Percentiles rank a stretch among this genome's conserved stretches.
phyloP scores from a whole-genome alignment of 345 rosid genomes.

The Lagerstroemia speciosa region DNA sequence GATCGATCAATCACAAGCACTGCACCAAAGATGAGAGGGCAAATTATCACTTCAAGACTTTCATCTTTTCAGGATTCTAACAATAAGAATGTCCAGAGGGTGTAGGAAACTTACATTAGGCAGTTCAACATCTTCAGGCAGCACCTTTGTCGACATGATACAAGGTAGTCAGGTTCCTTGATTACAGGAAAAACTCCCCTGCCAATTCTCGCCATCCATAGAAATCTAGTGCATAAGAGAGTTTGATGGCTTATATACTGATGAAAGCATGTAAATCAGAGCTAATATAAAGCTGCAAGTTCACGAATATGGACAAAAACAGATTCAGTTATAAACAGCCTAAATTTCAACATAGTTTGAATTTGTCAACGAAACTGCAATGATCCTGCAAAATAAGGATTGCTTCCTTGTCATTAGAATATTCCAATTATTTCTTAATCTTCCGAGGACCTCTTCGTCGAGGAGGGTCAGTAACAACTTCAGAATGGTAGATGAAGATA shows the following conservation, averaged over 20 bases:
- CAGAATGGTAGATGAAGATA: not conserved
- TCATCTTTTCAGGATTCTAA: too few relatives aligned
- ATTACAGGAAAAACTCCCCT: conserved; percentile 98
- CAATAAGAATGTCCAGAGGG: not conserved
- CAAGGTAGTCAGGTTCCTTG: conserved; percentile 96
- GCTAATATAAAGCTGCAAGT: not conserved
- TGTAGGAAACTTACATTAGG: conserved; percentile 67
- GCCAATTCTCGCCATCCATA: conserved; percentile 99
- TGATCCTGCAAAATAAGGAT: too few relatives aligned
- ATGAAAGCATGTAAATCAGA: not conserved
- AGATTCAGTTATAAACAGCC: too few relatives aligned
- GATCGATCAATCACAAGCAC: too few relatives aligned
- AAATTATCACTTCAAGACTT: too few relatives aligned
- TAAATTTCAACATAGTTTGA: too few relatives aligned
- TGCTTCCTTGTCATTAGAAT: too few relatives aligned
- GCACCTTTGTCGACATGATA: conserved; percentile 98
- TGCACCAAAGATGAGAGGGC: too few relatives aligned
- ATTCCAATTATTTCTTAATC: too few relatives aligned
- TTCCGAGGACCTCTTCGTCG: too few relatives aligned
- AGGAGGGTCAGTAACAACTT: not conserved
- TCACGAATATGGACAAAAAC: too few relatives aligned
- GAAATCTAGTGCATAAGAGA: conserved; percentile 44
- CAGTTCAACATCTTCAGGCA: conserved; percentile 98
- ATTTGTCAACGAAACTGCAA: too few relatives aligned
- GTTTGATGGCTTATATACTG: not conserved